Percentiles rank a stretch among this genome's conserved stretches.
These are phyloP conservation scores for Xylaria telfairii DNA, from an alignment of 495 filamentous ascomycete species.

Conservation along the genomic window DNA sequence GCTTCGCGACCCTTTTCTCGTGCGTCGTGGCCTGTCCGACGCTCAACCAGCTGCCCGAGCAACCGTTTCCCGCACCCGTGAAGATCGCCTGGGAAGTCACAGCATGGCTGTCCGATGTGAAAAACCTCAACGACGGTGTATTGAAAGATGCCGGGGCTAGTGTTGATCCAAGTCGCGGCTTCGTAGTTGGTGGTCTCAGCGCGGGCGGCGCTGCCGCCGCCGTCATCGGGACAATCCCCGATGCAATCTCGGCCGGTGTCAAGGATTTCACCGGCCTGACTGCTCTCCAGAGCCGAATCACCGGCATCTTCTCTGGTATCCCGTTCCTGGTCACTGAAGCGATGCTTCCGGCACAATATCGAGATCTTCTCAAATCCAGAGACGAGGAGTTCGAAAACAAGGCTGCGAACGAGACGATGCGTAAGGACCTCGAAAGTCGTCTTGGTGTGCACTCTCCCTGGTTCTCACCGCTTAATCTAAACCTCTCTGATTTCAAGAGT, in stretches of 20 bases:
- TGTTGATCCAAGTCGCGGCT: conserved; percentile 4
- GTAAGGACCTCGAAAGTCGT: conserved; percentile 1
- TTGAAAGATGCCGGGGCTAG: not conserved
- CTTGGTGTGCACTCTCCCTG: conserved; percentile 4
- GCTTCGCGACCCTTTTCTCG: not conserved
- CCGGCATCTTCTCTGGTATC: conserved; percentile 7
- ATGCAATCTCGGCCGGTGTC: conserved; percentile 6
- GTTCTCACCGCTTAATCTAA: conserved; percentile 9
- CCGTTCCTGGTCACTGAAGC: not conserved
- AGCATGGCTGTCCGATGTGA: conserved; percentile 11
- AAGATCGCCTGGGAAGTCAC: conserved; percentile 12
- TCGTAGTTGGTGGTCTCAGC: conserved; percentile 20
- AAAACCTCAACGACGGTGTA: not conserved
- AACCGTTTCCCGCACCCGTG: conserved; percentile 14
- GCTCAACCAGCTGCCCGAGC: conserved; percentile 10
- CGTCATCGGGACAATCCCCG: not conserved
- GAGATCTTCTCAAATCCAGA: not conserved
- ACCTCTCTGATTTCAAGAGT: not conserved
- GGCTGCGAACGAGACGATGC: not conserved
- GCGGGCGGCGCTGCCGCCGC: conserved; percentile 12
- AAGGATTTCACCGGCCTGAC: not conserved
- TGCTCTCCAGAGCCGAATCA: conserved; percentile 5
- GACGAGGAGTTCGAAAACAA: conserved; percentile 9
- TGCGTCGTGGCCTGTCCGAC: conserved; percentile 19
- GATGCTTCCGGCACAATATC: conserved; percentile 12